Evolutionary conservation across 2,329 filamentous ascomycete species (phyloP).

Genomic region (Cladosporium sp.): DNA sequence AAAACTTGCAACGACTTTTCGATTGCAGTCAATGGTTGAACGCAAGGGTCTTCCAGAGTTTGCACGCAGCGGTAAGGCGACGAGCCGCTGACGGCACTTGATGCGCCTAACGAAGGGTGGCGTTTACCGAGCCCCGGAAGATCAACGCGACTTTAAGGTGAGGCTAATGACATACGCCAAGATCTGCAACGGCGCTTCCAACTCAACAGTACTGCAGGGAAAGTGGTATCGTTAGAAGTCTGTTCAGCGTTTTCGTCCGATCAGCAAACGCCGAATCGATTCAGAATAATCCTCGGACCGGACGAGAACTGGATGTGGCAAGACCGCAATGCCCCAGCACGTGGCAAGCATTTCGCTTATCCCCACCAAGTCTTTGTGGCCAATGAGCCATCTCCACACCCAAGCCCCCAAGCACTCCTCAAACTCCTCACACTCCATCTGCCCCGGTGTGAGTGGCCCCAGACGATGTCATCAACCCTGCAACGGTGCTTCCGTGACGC

Average conservation of each 20-base stretch:
- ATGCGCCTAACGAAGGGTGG: neutral
- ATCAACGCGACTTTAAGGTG: neutral
- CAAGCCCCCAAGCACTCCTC: constrained; percentile 9
- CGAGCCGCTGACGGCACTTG: constrained; percentile 7
- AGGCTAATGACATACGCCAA: constrained; percentile 9
- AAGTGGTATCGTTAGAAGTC: constrained; percentile 4
- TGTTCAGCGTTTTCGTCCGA: constrained; percentile 10
- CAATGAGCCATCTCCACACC: constrained; percentile 4
- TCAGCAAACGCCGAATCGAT: constrained; percentile 8
- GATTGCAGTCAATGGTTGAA: neutral
- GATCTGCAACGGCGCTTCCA: neutral
- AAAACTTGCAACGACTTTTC: neutral
- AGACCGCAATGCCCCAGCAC: constrained; percentile 1
- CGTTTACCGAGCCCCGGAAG: constrained; percentile 4
- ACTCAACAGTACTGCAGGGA: constrained; percentile 1
- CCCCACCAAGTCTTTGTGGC: constrained; percentile 8
- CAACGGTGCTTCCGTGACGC: constrained; percentile 6
- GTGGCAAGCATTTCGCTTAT: constrained; percentile 13
- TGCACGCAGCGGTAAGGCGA: neutral
- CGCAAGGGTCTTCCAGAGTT: neutral
- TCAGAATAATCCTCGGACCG: neutral
- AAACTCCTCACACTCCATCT: constrained; percentile 10
- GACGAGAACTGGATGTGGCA: constrained; percentile 4
- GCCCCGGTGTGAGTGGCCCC: constrained; percentile 11
- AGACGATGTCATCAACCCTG: constrained; percentile 11